phyloP scores from a whole-genome alignment of 495 filamentous ascomycete genomes.

The Oidiodendron maius region DNA sequence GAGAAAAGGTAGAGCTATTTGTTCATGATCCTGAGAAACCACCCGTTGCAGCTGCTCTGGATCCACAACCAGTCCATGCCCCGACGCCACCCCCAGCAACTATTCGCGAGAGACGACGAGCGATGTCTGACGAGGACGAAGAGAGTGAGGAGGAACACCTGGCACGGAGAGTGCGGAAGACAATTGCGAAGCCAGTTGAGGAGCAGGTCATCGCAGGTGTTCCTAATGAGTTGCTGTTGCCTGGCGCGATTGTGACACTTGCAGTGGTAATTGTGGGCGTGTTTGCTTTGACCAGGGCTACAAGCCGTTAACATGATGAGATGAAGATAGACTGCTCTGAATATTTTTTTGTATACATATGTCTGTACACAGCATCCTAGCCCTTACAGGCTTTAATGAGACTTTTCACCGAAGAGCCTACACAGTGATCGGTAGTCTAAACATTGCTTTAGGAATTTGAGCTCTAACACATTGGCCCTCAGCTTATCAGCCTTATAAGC shows the following conservation, averaged over 20 bases:
- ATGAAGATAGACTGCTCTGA: conserved; percentile 15
- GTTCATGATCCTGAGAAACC: conserved; percentile 90
- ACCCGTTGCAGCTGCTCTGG: conserved; percentile 44
- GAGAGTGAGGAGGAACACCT: conserved; percentile 60
- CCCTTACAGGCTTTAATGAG: too few species aligned
- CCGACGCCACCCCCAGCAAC: conserved; percentile 52
- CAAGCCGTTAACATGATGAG: conserved; percentile 47
- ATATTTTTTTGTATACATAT: conserved; percentile 15
- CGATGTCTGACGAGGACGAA: conserved; percentile 38
- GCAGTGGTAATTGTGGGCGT: conserved; percentile 91
- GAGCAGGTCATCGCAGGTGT: conserved; percentile 85
- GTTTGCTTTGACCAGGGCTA: conserved; percentile 80
- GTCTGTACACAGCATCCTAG: not conserved
- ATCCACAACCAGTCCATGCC: conserved; percentile 13
- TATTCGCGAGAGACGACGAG: conserved; percentile 51
- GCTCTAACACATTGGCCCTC: too few species aligned
- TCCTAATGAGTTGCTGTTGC: conserved; percentile 89
- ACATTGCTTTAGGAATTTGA: too few species aligned
- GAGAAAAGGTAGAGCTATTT: conserved; percentile 94
- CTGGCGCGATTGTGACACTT: conserved; percentile 89
- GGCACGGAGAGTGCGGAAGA: conserved; percentile 36
- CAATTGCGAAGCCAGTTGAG: conserved; percentile 37
- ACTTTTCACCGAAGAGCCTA: too few species aligned
- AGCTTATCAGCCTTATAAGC: too few species aligned
- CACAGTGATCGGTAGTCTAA: too few species aligned